Evolutionary conservation across 306 rosid genomes (phyloP).

Genomic region (Lablab purpureus): DNA sequence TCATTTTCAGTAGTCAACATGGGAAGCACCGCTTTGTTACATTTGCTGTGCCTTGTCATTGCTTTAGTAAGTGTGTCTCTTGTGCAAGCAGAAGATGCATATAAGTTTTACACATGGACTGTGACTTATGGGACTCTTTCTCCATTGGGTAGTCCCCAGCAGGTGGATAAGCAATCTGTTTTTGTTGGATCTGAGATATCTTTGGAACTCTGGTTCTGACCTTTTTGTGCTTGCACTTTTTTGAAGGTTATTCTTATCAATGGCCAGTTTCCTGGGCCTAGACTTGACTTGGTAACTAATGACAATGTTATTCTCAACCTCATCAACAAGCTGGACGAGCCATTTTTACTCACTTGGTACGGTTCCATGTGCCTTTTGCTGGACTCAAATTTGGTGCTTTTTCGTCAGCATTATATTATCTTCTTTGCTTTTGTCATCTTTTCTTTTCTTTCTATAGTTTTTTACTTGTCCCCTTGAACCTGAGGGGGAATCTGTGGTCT

Average conservation of each 20-base stretch:
- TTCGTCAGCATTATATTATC: neutral
- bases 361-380: constrained; percentile 33
- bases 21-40: constrained; percentile 58
- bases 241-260: constrained; percentile 87
- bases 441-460: neutral
- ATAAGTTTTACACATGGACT: constrained; percentile 81
- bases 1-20: constrained; percentile 57
- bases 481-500: neutral
- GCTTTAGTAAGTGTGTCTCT: constrained; percentile 53
- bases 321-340: constrained; percentile 88
- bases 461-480: neutral
- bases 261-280: constrained; percentile 98
- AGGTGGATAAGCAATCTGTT: constrained; percentile 58
- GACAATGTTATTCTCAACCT: constrained; percentile 90
- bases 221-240: constrained; percentile 46
- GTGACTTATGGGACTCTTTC: constrained; percentile 88
- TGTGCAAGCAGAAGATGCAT: constrained; percentile 84
- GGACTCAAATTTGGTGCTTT: neutral
- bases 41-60: constrained; percentile 53
- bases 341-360: constrained; percentile 87
- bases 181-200: constrained; percentile 47
- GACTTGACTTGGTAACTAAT: constrained; percentile 86
- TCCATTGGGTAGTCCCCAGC: constrained; percentile 86
- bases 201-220: constrained; percentile 47
- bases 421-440: neutral